These are phyloP conservation scores for Lachancea mirantina DNA, from an alignment of 805 yeast genomes.

Conservation along the genomic window DNA sequence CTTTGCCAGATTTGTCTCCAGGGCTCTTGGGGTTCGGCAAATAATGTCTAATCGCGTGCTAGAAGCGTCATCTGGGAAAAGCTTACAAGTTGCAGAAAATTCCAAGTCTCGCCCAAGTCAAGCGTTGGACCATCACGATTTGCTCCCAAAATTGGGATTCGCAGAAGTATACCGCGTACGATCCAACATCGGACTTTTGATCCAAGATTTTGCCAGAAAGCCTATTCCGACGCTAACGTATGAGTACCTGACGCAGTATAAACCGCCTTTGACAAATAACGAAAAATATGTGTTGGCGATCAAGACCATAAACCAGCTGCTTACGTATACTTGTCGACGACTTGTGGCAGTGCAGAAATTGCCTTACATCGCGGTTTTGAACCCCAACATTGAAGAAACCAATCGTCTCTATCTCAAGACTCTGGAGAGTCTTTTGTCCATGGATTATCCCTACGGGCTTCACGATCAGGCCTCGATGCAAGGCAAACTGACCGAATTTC, in stretches of 20 bases:
- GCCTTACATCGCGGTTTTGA: constrained; percentile 79
- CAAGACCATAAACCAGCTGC: constrained; percentile 48
- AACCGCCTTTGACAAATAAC: constrained; percentile 26
- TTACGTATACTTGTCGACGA: constrained; percentile 63
- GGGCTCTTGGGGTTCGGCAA: too few species aligned
- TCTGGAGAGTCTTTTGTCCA: constrained; percentile 43
- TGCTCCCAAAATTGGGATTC: constrained; percentile 28
- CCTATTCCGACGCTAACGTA: constrained; percentile 49
- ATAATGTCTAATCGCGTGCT: too few species aligned
- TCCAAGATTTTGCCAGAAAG: constrained; percentile 47
- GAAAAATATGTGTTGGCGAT: constrained; percentile 37
- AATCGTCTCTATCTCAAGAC: constrained; percentile 69
- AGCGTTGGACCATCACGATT: too few species aligned
- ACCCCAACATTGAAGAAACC: constrained; percentile 77
- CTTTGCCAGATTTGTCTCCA: too few species aligned
- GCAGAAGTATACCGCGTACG: constrained; percentile 50
- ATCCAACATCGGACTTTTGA: constrained; percentile 50
- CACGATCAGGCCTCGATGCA: constrained; percentile 52
- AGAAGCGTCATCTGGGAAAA: too few species aligned
- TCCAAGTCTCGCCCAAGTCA: too few species aligned
- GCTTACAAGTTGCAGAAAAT: too few species aligned
- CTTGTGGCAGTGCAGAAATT: constrained; percentile 60
- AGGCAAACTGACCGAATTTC: constrained; percentile 46
- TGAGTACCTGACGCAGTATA: constrained; percentile 41
- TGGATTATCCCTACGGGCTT: constrained; percentile 38